Base-by-base conservation (phyloP, 306 rosid species). In the Prunus fruticosa region DNA sequence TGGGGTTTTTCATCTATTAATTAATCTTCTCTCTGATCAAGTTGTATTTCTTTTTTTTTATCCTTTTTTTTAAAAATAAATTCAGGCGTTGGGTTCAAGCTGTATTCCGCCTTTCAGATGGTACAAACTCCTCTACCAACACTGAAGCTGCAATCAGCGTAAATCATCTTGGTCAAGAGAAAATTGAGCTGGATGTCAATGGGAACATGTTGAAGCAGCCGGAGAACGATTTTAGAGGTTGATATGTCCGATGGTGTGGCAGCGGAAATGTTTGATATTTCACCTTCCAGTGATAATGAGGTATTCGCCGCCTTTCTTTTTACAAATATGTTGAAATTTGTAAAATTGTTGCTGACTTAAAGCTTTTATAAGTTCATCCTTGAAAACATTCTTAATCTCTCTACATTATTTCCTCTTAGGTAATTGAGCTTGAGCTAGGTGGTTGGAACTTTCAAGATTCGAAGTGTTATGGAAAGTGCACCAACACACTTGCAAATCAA, bases 41-140 rank as follows among this genome's bases (percentile, higher is more conserved):
- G 19, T 41, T 67, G 27, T 47, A 49, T 4, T 69, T 71, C 14
- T 62, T 86, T 4, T 80, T 60, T 80, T 75, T 73, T 75, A 76
- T 74, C 1, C 6, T 34, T 34, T 34, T 5, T 30, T 30, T 4
- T 32, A 1, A 25, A 25, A 25, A 25, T 4, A 6, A 34, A 34
- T 76, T 45, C 76, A 88, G 97, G 80, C 97, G 97, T 66, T 95
- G 98, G 98, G 86, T 92, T 65, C 98, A 92, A 88, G 98, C 97
- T 28, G 93, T 89, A 68, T 92, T 90, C 85, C 75, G 57, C 34
- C 76, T 72, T 80, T 85, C 92, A 77, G 91, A 84, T 65, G 68
- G 75, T 78, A 75, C 79, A 34, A 52, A 78, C 67, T 65, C 81
- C 71, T 79, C 85, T 80, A 70, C 85, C 11, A 43, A 71, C 71